Evolutionary conservation across 73 alveolate species (phyloP), one percentile per base, ranked within the genome.

Genomic region (Paraurostyla sp.): DNA sequence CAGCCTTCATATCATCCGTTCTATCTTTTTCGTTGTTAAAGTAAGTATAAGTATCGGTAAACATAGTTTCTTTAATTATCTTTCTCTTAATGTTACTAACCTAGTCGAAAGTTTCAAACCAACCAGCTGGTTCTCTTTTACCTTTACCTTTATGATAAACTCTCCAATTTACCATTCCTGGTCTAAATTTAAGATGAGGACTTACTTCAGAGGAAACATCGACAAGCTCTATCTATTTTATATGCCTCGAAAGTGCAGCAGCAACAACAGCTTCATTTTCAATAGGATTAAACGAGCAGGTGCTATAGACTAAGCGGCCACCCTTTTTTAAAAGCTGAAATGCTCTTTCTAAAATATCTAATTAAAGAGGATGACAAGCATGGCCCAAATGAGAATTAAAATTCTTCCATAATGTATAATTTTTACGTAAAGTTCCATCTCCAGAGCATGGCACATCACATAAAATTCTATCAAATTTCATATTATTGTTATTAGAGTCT

Each of bases 391-490:
- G 97, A 76, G 95, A 91, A 82, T 92, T 93, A 95, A 95, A 96
- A 43, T 78, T 91, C 60, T 91, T 96, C 97, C 98, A 95, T 0
- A 97, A 89, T 22, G 92, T 69, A 46, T 90, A 88, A 81, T 95
- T 91, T 92, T 97, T 97, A 63, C 99, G 89, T 51, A 97, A 80
- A 23, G 99, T 97, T 16, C 99, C 99, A 65, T 97, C 99, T 40
- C 99, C 98, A 71, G 98, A 92, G 93, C 99, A 97, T 58, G 98
- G 98, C 13, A 97, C 99, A 88, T 96, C 99, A 84, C 99, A 97
- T 42, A 97, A 92, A 15, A 97, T 94, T 36, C 97, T 84, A 78
- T 93, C 97, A 35, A 76, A 92, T 56, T 76, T 87, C 18, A 95
- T 54, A 75, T 83, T 89, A 0, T 91, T 90, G 58, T 65, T 89